Conservation (phyloP, 176 grass and related monocot genomes). For the Dendrocalamus sinicus region DNA sequence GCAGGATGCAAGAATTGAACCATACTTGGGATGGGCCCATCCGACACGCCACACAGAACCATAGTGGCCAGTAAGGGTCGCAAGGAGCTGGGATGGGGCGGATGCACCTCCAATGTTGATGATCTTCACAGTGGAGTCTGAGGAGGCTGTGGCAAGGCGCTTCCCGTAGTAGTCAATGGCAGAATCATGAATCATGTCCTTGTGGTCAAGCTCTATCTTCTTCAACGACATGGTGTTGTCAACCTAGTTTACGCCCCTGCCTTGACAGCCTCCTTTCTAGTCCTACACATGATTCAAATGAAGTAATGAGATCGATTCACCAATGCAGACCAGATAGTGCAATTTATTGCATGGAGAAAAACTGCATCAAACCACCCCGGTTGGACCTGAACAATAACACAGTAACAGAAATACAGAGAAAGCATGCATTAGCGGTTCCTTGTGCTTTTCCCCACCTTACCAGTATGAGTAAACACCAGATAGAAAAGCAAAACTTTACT, state of each 20-base stretch:
- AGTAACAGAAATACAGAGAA: background rate
- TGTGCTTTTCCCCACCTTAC: background rate
- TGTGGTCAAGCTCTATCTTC: conserved; percentile 81
- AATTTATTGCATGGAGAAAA: conserved; percentile 8
- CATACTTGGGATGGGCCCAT: conserved; percentile 84
- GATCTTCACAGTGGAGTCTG: conserved; percentile 67
- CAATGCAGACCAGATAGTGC: background rate
- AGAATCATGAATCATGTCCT: conserved; percentile 76
- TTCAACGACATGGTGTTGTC: conserved; percentile 60
- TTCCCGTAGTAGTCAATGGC: conserved; percentile 87
- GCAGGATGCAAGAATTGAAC: conserved; percentile 74
- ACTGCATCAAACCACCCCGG: background rate
- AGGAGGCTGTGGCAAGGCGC: conserved; percentile 76
- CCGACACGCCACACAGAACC: conserved; percentile 72
- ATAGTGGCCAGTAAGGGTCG: conserved; percentile 67
- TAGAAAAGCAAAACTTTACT: background rate
- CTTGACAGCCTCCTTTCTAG: background rate
- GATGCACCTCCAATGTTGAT: conserved; percentile 46
- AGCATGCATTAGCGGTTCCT: background rate
- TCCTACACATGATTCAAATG: conserved; percentile 14
- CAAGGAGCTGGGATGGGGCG: conserved; percentile 59
- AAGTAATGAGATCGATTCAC: background rate
- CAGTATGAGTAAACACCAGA: background rate
- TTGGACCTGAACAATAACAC: background rate
- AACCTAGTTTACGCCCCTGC: background rate